Base-by-base conservation (phyloP, 495 filamentous ascomycete genomes). In the Apiosordaria backusii region DNA sequence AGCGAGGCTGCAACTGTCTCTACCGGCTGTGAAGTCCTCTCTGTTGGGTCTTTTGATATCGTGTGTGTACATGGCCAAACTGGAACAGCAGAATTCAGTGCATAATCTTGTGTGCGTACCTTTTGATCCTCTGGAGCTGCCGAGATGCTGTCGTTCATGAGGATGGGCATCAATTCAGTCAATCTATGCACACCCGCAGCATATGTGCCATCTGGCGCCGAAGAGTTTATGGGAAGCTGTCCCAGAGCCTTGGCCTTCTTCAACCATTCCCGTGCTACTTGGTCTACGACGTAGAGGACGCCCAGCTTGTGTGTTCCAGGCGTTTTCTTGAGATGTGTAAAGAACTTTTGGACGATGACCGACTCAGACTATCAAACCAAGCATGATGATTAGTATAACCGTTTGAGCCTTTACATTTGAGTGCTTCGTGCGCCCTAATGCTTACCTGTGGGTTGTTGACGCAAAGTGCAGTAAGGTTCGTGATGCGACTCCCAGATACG, bases 201-300 rank as follows among this genome's bases (percentile, higher is more conserved):
- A 82, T 87, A 97, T 57, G 94, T 97, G 68, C 95, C 95, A 81
- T 96, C 91, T 66, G 86, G 84, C 64, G 92, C 90, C 73, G 85
- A 82, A 71, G 83, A 85, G 75, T 89, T 90, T 73, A 92, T 83
- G 64, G 88, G 82, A n/a, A 65, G 50, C 77, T 98, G 92, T 67
- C 91, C 91, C 67, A 89, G 85, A 70, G 87, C 87, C 78, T 92
- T 93, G 68, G 95, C 96, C 77, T 91, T 89, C 78, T 99, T 93
- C 86, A 97, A 87, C 93, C 96, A 99, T 81, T 93, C 92, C 80
- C 95, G 91, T 77, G 92, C 93, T 88, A 99, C 93, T 85, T 93
- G 97, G 86, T 99, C 96, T 96, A 99, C 92, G 82, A 98, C 93
- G 89, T 99, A 99, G 82, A 99, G 89, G 74, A 97, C 93, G 79